Evolutionary conservation across 805 yeast genomes (phyloP).

Genomic region (Priceomyces carsonii): DNA sequence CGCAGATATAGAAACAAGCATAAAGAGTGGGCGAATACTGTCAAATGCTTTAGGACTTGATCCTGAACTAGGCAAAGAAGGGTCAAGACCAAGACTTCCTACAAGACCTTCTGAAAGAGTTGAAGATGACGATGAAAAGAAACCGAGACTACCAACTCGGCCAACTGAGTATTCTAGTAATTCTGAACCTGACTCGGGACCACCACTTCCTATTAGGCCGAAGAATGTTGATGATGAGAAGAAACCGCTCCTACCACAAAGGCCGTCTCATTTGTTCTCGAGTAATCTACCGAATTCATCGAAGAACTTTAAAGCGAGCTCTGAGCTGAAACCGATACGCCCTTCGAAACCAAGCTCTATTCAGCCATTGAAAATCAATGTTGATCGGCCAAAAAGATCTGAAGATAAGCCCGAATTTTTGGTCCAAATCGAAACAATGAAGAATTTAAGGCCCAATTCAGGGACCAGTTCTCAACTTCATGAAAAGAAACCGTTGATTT

Average conservation of each 20-base stretch:
- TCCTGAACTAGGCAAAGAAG: no score
- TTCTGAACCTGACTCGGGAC: no score
- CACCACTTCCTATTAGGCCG: slow-evolving; percentile 11
- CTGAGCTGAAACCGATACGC: no score
- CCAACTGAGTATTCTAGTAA: not conserved
- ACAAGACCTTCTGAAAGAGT: no score
- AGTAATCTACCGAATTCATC: not conserved
- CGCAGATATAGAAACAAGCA: slow-evolving; percentile 1
- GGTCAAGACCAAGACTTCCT: no score
- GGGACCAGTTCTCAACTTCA: not conserved
- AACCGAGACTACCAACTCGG: not conserved
- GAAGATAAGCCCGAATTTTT: slow-evolving; percentile 4
- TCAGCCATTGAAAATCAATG: slow-evolving; percentile 4
- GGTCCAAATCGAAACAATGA: slow-evolving; percentile 6
- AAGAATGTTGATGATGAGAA: not conserved
- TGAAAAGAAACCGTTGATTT: slow-evolving; percentile 3
- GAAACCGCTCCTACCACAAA: no score
- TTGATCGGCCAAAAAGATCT: slow-evolving; percentile 1
- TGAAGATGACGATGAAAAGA: no score
- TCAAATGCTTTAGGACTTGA: no score
- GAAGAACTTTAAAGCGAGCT: not conserved
- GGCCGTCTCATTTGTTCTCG: no score
- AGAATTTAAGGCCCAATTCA: slow-evolving; percentile 2
- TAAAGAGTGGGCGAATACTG: slow-evolving; percentile 1
- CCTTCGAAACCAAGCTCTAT: not conserved